phyloP scores from a whole-genome alignment of 305 asterid genomes.

The Solanum hybrid region DNA sequence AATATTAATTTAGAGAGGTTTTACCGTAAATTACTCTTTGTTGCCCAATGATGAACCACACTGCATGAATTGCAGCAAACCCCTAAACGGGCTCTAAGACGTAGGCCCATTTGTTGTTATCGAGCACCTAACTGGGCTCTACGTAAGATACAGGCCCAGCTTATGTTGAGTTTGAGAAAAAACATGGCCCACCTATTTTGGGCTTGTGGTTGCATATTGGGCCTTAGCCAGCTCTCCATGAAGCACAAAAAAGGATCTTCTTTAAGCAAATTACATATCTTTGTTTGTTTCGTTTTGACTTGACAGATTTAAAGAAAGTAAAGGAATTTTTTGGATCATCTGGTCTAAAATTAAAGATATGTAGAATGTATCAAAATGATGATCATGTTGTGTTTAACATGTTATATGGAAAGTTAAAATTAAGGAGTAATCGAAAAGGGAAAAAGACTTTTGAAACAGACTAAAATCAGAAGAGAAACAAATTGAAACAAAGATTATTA shows the following conservation, averaged over 20 bases:
- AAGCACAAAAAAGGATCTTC: not conserved
- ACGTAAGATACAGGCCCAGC: not conserved
- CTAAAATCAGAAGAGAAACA: fast-evolving
- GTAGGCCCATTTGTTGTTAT: not conserved
- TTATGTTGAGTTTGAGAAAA: not conserved
- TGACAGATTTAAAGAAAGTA: not conserved
- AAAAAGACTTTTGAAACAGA: not conserved
- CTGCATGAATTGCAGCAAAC: not conserved
- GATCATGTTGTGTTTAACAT: not conserved
- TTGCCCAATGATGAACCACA: not conserved
- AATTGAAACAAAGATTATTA: not conserved
- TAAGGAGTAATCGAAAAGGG: too few species aligned
- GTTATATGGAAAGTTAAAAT: not conserved
- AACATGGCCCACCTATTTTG: not conserved
- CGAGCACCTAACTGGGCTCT: not conserved
- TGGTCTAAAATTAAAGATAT: not conserved
- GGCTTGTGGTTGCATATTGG: not conserved
- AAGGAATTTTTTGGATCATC: fast-evolving
- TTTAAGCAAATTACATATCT: not conserved
- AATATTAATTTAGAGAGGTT: not conserved
- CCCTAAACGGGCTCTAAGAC: not conserved
- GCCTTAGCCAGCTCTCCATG: not conserved
- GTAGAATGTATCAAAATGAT: not conserved
- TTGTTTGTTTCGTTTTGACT: not conserved
- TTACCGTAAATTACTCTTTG: not conserved